These are phyloP conservation scores for Saksenaea vasiformis DNA, from an alignment of 371 early-diverging fungal species.

Conservation along the genomic window DNA sequence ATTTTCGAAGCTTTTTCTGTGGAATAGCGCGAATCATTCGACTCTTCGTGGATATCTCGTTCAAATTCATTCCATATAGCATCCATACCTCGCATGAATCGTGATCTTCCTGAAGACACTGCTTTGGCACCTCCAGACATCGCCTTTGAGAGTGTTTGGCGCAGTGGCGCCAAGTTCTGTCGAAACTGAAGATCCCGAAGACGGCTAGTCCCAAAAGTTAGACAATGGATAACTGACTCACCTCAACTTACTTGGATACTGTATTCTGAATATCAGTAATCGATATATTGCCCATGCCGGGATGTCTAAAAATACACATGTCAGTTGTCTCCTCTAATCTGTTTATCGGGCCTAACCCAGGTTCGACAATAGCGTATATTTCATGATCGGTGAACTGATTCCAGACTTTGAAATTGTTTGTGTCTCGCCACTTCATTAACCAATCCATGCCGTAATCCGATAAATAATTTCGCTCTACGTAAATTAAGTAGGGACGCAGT, in stretches of 20 bases:
- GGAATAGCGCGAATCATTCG: background rate
- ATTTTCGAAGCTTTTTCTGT: background rate
- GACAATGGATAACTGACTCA: background rate
- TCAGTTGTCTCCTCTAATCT: background rate
- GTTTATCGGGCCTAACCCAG: too few species aligned
- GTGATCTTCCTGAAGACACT: conserved; percentile 51
- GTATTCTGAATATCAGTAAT: conserved; percentile 64
- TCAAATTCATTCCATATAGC: conserved; percentile 61
- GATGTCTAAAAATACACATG: conserved; percentile 41
- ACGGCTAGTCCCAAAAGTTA: conserved; percentile 32
- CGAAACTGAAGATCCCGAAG: conserved; percentile 62
- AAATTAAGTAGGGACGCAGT: background rate
- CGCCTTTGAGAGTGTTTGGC: conserved; percentile 63
- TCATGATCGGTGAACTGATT: conserved; percentile 66
- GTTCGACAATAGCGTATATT: conserved; percentile 66
- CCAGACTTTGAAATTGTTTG: conserved; percentile 74
- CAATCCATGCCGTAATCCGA: conserved; percentile 68
- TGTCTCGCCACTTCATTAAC: conserved; percentile 70
- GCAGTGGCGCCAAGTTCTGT: conserved; percentile 60
- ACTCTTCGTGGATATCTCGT: conserved; percentile 25
- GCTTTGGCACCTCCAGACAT: conserved; percentile 57
- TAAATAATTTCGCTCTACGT: conserved; percentile 60
- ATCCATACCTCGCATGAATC: conserved; percentile 51
- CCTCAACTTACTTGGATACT: conserved; percentile 53
- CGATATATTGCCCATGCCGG: conserved; percentile 66